Base-by-base conservation (phyloP, 2,329 filamentous ascomycete genomes). In the Bipolaris cookei region DNA sequence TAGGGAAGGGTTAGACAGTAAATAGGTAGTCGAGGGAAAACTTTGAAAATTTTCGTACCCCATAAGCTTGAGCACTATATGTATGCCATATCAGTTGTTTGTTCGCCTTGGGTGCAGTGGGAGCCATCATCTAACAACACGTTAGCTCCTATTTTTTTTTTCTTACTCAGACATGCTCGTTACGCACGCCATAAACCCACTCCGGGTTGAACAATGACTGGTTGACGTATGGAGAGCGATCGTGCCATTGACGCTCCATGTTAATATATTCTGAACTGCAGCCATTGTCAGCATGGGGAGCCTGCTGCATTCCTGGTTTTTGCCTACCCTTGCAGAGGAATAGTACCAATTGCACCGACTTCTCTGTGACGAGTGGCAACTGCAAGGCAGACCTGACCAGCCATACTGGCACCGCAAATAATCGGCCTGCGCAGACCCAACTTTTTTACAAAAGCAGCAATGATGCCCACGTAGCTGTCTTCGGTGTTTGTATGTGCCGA, bases 381-480 rank as follows among this genome's bases (percentile, higher is more conserved):
- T 1, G 80, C 80, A 7, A 82, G 62, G 54, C 80, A 81, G 6
- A 79, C 79, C 52, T 82, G 80, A 0, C 81, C 80, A 0, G 80
- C 80, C 80, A 82, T 82, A n/a, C 77, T 78, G 3, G 80, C 80
- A 50, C 80, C 80, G 52, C 80, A 82, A 32, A 82, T 77, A 53
- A 82, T 82, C 1, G 80, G 79, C 61, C 78, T 78, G 35, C 78
- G 73, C 20, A 83, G 63, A 3, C 74, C 71, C 10, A 82, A 63
- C 2, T 72, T 74, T 60, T 80, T 80, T 41, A 82, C 74, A 28
- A 82, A 75, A 3, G 77, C 77, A 0, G 75, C 73, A 51, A 82
- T 81, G 51, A 78, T 78, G 6, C 78, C 79, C 2, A 82, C 74
- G 51, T 81, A 81, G 38, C 76, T 73, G 13, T 81, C 79, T 59